phyloP scores from a whole-genome alignment of 192 early-diverging fungal species.

The Entomortierella parvispora region DNA sequence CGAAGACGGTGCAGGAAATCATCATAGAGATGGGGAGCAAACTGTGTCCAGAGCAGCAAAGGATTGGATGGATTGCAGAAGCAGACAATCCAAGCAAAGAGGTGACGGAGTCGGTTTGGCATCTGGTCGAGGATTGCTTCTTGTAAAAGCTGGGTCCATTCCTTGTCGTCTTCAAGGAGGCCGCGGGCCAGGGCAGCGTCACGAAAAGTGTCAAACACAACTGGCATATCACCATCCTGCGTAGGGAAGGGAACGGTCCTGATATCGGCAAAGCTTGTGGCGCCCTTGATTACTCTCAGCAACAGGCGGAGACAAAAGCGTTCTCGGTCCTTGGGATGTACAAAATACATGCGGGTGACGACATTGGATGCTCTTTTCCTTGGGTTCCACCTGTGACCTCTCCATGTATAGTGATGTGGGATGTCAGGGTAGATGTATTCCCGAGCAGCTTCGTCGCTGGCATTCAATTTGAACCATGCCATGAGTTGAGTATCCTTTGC shows the following conservation, averaged over 20 bases:
- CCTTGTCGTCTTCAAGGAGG: constrained; percentile 28
- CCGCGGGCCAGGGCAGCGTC: constrained; percentile 10
- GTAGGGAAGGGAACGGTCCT: too few relatives aligned
- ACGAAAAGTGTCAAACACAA: constrained; percentile 11
- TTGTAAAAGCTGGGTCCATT: constrained; percentile 3
- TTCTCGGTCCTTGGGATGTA: constrained; percentile 11
- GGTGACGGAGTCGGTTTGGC: neutral
- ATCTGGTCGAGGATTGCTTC: neutral
- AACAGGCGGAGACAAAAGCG: constrained; percentile 27
- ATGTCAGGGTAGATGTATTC: constrained; percentile 15
- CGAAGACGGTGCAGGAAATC: constrained; percentile 3
- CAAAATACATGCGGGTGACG: constrained; percentile 13
- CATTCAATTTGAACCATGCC: constrained; percentile 13
- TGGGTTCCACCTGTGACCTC: neutral
- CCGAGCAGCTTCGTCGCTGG: neutral
- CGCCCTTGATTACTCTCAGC: too few relatives aligned
- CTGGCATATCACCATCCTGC: constrained; percentile 13
- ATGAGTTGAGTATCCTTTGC: constrained; percentile 1
- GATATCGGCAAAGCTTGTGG: constrained; percentile 15
- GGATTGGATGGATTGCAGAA: neutral
- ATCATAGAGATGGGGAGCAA: constrained; percentile 8
- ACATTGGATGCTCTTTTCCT: neutral
- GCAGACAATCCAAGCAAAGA: constrained; percentile 27
- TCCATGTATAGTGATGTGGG: constrained; percentile 12
- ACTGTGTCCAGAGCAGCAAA: neutral